Conservation (phyloP, 495 filamentous ascomycete genomes). For the Neurospora pannonica region DNA sequence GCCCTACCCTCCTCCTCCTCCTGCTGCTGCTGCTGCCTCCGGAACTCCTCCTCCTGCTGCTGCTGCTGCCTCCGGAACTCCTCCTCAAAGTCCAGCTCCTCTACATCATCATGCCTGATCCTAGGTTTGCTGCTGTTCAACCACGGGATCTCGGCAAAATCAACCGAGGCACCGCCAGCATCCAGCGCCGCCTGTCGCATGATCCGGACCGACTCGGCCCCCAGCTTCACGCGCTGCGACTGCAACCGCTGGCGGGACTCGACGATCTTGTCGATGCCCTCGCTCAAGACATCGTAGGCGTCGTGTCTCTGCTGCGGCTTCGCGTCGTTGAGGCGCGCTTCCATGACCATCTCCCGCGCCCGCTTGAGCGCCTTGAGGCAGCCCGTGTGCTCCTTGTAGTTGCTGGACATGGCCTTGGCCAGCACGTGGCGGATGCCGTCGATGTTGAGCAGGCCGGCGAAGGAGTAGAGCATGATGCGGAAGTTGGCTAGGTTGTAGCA, state of each 20-base stretch:
- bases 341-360: slow-evolving; percentile 13
- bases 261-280: slow-evolving; percentile 6
- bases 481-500: slow-evolving; percentile 33
- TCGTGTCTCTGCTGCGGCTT: background rate
- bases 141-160: slow-evolving; percentile 16
- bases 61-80: background rate
- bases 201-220: slow-evolving; percentile 12
- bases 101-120: background rate
- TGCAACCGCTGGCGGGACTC: slow-evolving; percentile 5
- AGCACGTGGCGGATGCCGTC: slow-evolving; percentile 24
- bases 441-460: slow-evolving; percentile 24
- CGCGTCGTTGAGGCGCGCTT: background rate
- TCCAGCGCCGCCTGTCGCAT: slow-evolving; percentile 18
- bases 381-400: slow-evolving; percentile 18
- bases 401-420: slow-evolving; percentile 16
- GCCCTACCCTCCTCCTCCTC: background rate
- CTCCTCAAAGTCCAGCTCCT: background rate
- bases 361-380: slow-evolving; percentile 23
- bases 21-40: background rate
- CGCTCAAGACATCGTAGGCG: slow-evolving; percentile 3
- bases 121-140: background rate
- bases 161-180: slow-evolving; percentile 6
- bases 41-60: background rate
- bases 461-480: slow-evolving; percentile 28
- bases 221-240: slow-evolving; percentile 8